These are phyloP conservation scores for Lecanoromycetidae sp. DNA, from an alignment of 2,329 filamentous ascomycete genomes.

Conservation along the genomic window DNA sequence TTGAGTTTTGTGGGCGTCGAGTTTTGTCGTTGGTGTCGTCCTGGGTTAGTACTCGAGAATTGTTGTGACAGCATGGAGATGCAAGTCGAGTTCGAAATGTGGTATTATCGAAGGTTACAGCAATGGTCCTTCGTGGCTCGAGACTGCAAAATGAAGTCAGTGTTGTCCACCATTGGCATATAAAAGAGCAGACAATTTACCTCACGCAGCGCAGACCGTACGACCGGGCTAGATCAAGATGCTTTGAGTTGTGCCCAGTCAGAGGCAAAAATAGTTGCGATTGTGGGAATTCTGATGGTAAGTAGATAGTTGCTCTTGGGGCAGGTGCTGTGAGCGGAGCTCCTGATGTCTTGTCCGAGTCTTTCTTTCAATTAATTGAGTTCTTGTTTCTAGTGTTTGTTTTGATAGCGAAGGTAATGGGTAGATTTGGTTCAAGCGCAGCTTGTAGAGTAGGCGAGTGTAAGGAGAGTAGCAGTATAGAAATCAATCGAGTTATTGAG, in stretches of 20 bases:
- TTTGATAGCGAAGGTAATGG: background rate
- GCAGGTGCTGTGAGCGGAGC: slow-evolving; percentile 7
- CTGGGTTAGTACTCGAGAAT: slow-evolving; percentile 51
- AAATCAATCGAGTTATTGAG: background rate
- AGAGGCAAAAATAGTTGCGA: background rate
- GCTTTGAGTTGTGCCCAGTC: slow-evolving; percentile 30
- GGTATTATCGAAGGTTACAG: slow-evolving; percentile 44
- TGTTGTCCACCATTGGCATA: slow-evolving; percentile 1
- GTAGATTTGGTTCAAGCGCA: slow-evolving; percentile 5
- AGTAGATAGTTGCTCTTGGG: background rate
- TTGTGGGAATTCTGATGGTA: background rate
- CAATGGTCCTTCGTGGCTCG: slow-evolving; percentile 35
- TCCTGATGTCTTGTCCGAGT: slow-evolving; percentile 2
- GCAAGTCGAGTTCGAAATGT: slow-evolving; percentile 57
- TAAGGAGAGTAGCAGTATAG: background rate
- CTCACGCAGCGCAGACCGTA: slow-evolving; percentile 77
- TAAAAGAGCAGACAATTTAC: slow-evolving; percentile 33
- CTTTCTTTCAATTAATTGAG: background rate
- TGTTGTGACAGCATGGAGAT: slow-evolving; percentile 70
- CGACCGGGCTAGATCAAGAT: slow-evolving; percentile 55
- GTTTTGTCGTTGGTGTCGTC: slow-evolving; percentile 72
- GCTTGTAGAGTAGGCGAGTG: slow-evolving; percentile 2
- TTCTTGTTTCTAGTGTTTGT: background rate
- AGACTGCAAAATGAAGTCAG: slow-evolving; percentile 19
- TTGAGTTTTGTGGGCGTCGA: slow-evolving; percentile 73